A percentile compares a stretch with the other conserved stretches of the same genome.
phyloP scores from a whole-genome alignment of 164 flowering plant species.

The Piper longum region DNA sequence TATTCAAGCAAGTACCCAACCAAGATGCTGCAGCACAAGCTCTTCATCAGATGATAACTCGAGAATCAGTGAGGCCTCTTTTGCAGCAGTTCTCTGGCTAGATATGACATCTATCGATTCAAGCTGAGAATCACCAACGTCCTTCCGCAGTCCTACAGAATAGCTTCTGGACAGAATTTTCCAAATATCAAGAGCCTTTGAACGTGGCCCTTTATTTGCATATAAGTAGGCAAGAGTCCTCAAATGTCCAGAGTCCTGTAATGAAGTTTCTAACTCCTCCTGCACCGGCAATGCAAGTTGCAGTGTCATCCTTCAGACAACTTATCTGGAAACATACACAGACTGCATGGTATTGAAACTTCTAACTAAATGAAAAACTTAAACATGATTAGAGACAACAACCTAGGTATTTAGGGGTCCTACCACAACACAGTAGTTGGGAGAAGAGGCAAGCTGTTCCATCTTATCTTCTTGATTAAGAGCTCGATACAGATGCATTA shows the following conservation, averaged over 20 bases:
- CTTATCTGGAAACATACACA: slow-evolving; percentile 36
- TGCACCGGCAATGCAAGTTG: slow-evolving; percentile 72
- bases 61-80: slow-evolving; percentile 83
- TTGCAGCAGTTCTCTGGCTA: slow-evolving; percentile 57
- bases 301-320: slow-evolving; percentile 65
- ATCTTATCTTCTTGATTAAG: slow-evolving; percentile 62
- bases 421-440: slow-evolving; percentile 85
- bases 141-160: slow-evolving; percentile 51
- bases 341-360: slow-evolving; percentile 33
- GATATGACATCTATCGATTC: slow-evolving; percentile 13
- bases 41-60: slow-evolving; percentile 77
- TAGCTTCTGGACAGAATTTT: slow-evolving; percentile 60
- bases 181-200: slow-evolving; percentile 80
- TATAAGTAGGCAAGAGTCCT: slow-evolving; percentile 88
- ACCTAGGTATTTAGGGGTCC: slow-evolving; percentile 10
- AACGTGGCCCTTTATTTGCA: slow-evolving; percentile 75
- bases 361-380: slow-evolving; percentile 6
- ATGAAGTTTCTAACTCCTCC: slow-evolving; percentile 91
- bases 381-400: slow-evolving; percentile 3
- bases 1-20: slow-evolving; percentile 55
- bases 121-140: slow-evolving; percentile 20
- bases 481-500: slow-evolving; percentile 92
- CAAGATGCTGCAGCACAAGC: slow-evolving; percentile 79
- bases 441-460: slow-evolving; percentile 87
- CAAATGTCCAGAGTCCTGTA: slow-evolving; percentile 87